Percentiles rank a stretch among this genome's conserved stretches.
These are phyloP conservation scores for Cystobasidium slooffiae DNA, from an alignment of 1,284 basidiomycete genomes.

Conservation along the genomic window DNA sequence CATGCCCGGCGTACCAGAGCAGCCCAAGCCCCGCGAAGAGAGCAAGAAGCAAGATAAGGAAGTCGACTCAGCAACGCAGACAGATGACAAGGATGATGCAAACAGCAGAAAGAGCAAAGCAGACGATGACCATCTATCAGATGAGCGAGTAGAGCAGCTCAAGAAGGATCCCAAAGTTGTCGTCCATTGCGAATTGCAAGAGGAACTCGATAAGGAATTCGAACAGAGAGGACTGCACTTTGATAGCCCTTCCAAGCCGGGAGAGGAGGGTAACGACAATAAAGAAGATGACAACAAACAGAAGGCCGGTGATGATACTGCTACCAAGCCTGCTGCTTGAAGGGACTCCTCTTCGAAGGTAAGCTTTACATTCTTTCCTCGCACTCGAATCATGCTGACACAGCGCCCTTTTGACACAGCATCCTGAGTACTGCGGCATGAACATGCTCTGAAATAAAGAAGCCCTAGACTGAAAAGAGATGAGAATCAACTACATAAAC, in stretches of 20 bases:
- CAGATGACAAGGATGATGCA: neutral
- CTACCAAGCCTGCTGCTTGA: neutral
- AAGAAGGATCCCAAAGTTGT: conserved; percentile 14
- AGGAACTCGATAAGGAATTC: conserved; percentile 21
- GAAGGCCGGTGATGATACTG: neutral
- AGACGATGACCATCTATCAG: neutral
- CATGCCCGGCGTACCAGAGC: conserved; percentile 12
- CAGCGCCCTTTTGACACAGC: too few species aligned
- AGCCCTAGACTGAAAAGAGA: too few species aligned
- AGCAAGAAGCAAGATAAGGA: neutral
- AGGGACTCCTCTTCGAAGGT: neutral
- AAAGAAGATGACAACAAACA: conserved; percentile 1
- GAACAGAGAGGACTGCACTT: conserved; percentile 12
- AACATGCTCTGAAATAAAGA: too few species aligned
- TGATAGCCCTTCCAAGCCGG: neutral
- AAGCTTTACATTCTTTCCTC: too few species aligned
- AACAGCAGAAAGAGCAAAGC: neutral
- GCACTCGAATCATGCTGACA: too few species aligned
- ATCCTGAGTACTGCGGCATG: too few species aligned
- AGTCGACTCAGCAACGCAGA: conserved; percentile 2
- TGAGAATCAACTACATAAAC: too few species aligned
- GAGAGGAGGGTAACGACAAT: conserved; percentile 3
- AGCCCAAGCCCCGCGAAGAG: neutral
- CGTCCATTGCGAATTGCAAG: conserved; percentile 22
- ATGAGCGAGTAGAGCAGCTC: conserved; percentile 3